Conservation (phyloP, 371 early-diverging fungal genomes). For the Capillidium heterosporum region DNA sequence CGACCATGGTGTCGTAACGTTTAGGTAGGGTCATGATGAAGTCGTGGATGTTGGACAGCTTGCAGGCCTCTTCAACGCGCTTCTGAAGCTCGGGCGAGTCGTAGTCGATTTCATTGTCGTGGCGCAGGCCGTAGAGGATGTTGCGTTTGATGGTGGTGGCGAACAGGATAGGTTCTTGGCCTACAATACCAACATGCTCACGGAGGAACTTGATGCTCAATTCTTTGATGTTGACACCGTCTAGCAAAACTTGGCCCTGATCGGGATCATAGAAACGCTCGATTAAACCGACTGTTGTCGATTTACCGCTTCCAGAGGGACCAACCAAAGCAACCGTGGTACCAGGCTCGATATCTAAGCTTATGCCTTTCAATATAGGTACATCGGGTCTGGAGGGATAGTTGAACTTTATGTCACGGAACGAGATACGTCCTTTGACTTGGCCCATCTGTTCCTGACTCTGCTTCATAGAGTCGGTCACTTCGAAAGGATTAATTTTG, state of each 20-base stretch:
- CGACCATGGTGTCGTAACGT: conserved; percentile 72
- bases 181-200: conserved; percentile 56
- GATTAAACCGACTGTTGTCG: conserved; percentile 40
- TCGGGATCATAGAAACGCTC: conserved; percentile 57
- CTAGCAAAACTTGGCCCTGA: conserved; percentile 21
- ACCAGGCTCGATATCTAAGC: conserved; percentile 35
- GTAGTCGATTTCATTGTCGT: conserved; percentile 11
- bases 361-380: conserved; percentile 49
- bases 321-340: conserved; percentile 68
- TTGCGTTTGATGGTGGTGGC: conserved; percentile 73
- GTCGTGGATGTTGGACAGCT: conserved; percentile 27
- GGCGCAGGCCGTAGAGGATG: conserved; percentile 40
- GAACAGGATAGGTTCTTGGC: conserved; percentile 78
- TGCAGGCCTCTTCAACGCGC: conserved; percentile 17
- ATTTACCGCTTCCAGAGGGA: conserved; percentile 47
- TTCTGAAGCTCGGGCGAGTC: conserved; percentile 13
- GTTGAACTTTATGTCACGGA: conserved; percentile 44
- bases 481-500: conserved; percentile 45
- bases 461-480: conserved; percentile 52
- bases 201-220: conserved; percentile 41
- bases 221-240: conserved; percentile 36
- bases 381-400: conserved; percentile 74
- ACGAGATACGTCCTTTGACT: conserved; percentile 30
- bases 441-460: conserved; percentile 19
- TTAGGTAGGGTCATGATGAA: conserved; percentile 49